A percentile compares a stretch with the other conserved stretches of the same genome.
phyloP scores from a whole-genome alignment of 257 asterid genomes.

The Rhazya stricta region DNA sequence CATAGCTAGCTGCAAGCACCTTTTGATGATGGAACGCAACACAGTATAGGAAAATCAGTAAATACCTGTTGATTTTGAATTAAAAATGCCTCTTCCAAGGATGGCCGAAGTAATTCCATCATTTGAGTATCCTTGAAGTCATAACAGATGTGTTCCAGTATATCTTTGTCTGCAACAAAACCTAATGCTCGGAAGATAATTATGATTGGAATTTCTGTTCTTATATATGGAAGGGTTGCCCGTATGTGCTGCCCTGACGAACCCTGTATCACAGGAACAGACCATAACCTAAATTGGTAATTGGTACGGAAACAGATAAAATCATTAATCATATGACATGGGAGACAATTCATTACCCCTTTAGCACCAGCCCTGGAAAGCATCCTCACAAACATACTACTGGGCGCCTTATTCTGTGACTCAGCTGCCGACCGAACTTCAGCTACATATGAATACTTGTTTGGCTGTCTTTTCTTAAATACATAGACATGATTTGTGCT shows the following conservation, averaged over 20 bases:
- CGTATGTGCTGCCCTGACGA: conserved; percentile 26
- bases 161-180: conserved; percentile 26
- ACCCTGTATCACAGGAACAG: conserved; percentile 12
- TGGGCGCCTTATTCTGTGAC: conserved; percentile 20
- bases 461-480: conserved; percentile 21
- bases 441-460: conserved; percentile 19
- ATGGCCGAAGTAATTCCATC: conserved; percentile 28
- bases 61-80: conserved; percentile 28
- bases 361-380: conserved; percentile 21
- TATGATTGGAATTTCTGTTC: conserved; percentile 22
- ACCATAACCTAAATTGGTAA: not conserved
- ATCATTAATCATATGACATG: not conserved
- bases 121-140: conserved; percentile 23
- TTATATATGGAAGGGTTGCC: conserved; percentile 25
- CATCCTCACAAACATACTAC: conserved; percentile 22
- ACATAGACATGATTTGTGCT: conserved; percentile 14
- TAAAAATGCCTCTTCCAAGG: conserved; percentile 28
- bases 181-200: conserved; percentile 26
- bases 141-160: conserved; percentile 25
- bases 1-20: not conserved
- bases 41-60: not conserved
- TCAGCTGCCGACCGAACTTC: conserved; percentile 21
- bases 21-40: not conserved
- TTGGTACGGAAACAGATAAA: not conserved
- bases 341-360: conserved; percentile 16